Evolutionary conservation across 495 filamentous ascomycete genomes (phyloP).

Genomic region (Sporormia fimetaria): DNA sequence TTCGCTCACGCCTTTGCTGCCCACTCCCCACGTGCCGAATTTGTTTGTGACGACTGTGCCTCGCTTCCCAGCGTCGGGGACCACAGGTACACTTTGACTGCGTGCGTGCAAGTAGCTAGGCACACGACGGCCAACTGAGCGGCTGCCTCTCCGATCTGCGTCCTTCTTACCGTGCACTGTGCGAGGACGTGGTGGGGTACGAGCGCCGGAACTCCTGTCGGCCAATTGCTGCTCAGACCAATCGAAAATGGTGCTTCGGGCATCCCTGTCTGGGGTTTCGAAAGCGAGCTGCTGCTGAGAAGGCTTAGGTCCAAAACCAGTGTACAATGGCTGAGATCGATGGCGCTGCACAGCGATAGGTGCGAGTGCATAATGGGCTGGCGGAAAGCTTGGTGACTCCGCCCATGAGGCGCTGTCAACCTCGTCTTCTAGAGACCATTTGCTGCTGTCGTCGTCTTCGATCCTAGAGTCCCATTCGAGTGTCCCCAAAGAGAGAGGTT

Average conservation of each 20-base stretch:
- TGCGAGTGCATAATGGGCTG: conserved; percentile 15
- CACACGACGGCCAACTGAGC: conserved; percentile 59
- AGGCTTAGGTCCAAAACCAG: conserved; percentile 20
- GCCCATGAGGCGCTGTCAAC: conserved; percentile 17
- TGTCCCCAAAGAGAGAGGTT: conserved; percentile 21
- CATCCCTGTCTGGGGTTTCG: conserved; percentile 26
- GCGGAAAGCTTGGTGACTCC: conserved; percentile 10
- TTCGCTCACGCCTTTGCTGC: conserved; percentile 55
- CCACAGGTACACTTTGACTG: conserved; percentile 91
- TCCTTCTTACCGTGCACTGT: conserved; percentile 88
- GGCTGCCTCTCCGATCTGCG: conserved; percentile 58
- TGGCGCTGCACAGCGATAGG: conserved; percentile 22
- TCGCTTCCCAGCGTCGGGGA: conserved; percentile 53
- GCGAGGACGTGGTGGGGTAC: conserved; percentile 58
- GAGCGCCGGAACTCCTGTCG: conserved; percentile 41
- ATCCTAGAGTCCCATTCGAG: conserved; percentile 21
- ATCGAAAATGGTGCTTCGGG: conserved; percentile 61
- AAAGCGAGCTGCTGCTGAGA: conserved; percentile 9
- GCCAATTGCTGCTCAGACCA: conserved; percentile 63
- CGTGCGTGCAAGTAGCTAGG: conserved; percentile 71
- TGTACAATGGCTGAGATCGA: conserved; percentile 14
- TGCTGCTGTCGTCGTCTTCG: conserved; percentile 25
- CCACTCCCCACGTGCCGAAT: conserved; percentile 80
- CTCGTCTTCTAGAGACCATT: conserved; percentile 29
- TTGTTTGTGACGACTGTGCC: conserved; percentile 53